phyloP scores from a whole-genome alignment of 225 moss, liverwort and hornwort species.

The Physcomitrellopsis africana region DNA sequence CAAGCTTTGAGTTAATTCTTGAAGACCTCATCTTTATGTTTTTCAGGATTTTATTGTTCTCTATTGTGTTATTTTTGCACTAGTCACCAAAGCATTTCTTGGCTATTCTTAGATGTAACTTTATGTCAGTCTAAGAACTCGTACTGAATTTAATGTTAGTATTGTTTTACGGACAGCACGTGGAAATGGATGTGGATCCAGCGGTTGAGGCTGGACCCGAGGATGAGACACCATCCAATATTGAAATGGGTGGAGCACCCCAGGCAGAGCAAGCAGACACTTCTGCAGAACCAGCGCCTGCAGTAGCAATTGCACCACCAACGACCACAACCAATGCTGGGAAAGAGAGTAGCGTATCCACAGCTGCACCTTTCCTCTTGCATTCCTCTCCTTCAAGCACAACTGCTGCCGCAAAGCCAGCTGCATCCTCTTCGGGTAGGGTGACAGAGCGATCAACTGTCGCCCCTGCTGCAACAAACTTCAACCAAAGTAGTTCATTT shows the following conservation, averaged over 20 bases:
- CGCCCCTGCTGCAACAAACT: conserved; percentile 24
- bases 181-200: conserved; percentile 54
- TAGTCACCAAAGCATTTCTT: conserved; percentile 1
- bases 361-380: conserved; percentile 16
- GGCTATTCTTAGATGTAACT: background rate
- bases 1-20: conserved; percentile 3
- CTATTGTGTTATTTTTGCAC: background rate
- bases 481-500: conserved; percentile 14
- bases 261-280: conserved; percentile 25
- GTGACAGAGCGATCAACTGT: conserved; percentile 22
- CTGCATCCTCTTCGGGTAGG: conserved; percentile 24
- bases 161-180: conserved; percentile 34
- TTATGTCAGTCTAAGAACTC: background rate
- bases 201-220: conserved; percentile 21
- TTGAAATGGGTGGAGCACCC: conserved; percentile 30
- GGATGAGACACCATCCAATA: conserved; percentile 21
- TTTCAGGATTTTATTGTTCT: background rate
- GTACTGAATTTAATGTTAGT: conserved; percentile 3
- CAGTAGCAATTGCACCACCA: conserved; percentile 10
- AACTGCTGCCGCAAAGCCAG: conserved; percentile 22
- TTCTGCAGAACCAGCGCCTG: conserved; percentile 17
- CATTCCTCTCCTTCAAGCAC: conserved; percentile 25
- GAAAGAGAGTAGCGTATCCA: conserved; percentile 17
- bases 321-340: conserved; percentile 19
- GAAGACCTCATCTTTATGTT: background rate